Base-by-base conservation (phyloP, 768 basidiomycete genomes). In the Mycena epipterygia region DNA sequence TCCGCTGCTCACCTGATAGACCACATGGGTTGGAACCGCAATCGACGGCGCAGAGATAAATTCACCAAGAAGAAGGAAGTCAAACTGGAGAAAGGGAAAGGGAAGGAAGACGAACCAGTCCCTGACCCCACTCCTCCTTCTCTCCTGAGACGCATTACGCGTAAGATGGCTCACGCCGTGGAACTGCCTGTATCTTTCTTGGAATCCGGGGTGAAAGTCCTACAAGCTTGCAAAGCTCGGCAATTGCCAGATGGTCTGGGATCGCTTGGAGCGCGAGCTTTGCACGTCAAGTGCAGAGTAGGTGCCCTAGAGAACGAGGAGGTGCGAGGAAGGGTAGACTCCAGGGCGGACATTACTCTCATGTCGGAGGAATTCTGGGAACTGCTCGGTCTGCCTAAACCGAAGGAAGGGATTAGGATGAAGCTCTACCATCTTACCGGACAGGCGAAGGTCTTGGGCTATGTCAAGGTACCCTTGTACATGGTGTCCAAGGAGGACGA, bases 171-270 rank as follows among this genome's bases (percentile, higher is more conserved):
- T 19, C 46, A 23, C 9, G n/a, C n/a, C 8, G 62, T 27, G 14
- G 46, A 42, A 37, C n/a, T 30, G 64, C 2, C 13, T 9, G 12
- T 5, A 32, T 13, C 9, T 17, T 3, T 39, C 84, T 79, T 21
- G 29, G 8, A 42, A 5, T 39, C 6, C 16, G 37, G 39, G 23
- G 21, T 5, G 13, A 33, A 25, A 32, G 23, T 62, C 11, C 60
- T 13, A 11, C 2, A 13, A 25, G 60, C 81, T 85, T 68, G 77
- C 32, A 66, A 66, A 33, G 52, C 52, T 11, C 41, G 64, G 2
- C 64, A 66, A 11, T 48, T 67, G 6, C 57, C 66, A 21, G 56
- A 52, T 21, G 57, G 57, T 8, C 25, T 67, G 7, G 57, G 57
- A 1, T 57, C 66, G 2, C 35, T 51, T 1, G 66, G 66, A 8